Evolutionary conservation across 148 eudicot genomes (phyloP), one percentile per base, ranked within the genome.

Genomic region (Polygonum aviculare): DNA sequence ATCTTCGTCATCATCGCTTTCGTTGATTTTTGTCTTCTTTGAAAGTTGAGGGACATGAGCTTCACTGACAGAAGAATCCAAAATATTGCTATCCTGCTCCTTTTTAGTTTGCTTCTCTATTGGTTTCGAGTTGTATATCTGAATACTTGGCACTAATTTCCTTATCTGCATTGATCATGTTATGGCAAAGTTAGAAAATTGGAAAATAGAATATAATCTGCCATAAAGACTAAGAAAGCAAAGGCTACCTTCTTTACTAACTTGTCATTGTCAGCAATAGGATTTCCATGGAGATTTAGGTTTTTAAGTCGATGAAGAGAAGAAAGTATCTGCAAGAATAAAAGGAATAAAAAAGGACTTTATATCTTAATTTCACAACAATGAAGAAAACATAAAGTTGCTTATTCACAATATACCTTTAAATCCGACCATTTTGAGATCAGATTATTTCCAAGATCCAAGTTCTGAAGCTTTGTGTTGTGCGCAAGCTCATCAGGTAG

Each of bases 371-470:
- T 51, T 26, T 26, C 31, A 51, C 2, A 54, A 18, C 3, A 50
- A 2, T 47, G 57, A 0, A 41, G 44, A 63, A 72, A 60, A 67
- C 63, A 19, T 9, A 69, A 73, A 35, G 2, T 2, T 21, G 77
- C 55, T 74, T 45, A 44, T 75, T 36, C 72, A 36, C 44, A 15
- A 35, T 5, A 77, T 80, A 92, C 98, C 97, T 94, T 89, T 35
- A 94, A 74, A 80, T 86, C 91, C 9, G 96, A 92, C 93, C 93
- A 83, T 75, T 83, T 86, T 18, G 86, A 82, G 82, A 94, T 87
- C 78, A 84, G 70, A 83, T 94, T 92, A 84, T 92, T 90, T 81
- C 98, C 98, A 60, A 92, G 22, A 63, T 94, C 97, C 81, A 94
- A 79, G 84, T 85, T 90, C 80, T 85, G 96, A 62, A 94, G 88